Conservation (phyloP, 2,329 filamentous ascomycete species). For the Talaromyces sp. region DNA sequence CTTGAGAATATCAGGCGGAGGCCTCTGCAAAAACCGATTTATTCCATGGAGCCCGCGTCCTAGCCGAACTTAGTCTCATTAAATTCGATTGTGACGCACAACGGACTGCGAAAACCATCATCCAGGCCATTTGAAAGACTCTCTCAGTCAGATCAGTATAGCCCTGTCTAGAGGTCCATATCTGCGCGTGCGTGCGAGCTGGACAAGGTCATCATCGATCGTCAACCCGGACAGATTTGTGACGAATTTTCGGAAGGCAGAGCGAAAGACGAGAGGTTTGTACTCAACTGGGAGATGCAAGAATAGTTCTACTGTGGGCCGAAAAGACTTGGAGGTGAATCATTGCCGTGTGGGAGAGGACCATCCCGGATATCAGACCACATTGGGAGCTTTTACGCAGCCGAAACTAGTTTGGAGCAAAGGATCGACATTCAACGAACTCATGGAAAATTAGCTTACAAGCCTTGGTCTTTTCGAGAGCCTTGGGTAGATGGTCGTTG, state of each 20-base stretch:
- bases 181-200: background rate
- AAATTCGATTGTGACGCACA: background rate
- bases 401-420: background rate
- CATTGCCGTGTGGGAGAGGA: background rate
- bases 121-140: background rate
- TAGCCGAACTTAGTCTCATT: background rate
- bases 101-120: background rate
- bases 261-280: background rate
- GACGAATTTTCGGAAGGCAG: background rate
- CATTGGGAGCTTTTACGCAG: background rate
- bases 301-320: background rate
- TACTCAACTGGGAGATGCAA: background rate
- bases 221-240: background rate
- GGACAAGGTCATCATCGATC: background rate
- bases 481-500: background rate
- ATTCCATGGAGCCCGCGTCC: background rate
- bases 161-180: background rate
- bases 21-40: background rate
- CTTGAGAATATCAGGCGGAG: background rate
- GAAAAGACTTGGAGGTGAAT: background rate
- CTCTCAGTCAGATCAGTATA: background rate
- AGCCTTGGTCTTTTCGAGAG: background rate
- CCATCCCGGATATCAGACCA: background rate
- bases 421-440: background rate
- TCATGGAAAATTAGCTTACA: background rate